These are phyloP conservation scores for Geranium incanum DNA, from an alignment of 441 rosid genomes.

Conservation along the genomic window DNA sequence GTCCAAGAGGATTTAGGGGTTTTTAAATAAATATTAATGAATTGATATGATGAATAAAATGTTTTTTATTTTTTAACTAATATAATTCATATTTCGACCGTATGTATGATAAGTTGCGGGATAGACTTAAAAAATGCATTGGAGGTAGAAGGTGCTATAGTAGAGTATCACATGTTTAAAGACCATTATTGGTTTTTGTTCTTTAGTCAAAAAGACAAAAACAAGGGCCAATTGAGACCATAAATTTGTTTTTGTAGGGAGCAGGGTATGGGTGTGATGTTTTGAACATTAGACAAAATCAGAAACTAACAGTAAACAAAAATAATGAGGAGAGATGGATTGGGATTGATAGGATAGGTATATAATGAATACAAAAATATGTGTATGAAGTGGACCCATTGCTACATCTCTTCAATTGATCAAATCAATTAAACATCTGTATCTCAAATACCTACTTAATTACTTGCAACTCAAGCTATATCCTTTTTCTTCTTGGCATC, in stretches of 20 bases:
- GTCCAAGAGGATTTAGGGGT: no score
- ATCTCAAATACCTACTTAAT: neutral
- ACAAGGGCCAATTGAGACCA: neutral
- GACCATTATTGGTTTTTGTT: neutral
- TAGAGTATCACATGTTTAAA: neutral
- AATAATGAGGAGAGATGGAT: neutral
- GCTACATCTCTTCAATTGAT: neutral
- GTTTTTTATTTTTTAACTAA: no score
- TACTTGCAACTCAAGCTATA: constrained; percentile 1
- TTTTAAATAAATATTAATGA: no score
- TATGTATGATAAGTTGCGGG: no score
- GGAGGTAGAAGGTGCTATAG: neutral
- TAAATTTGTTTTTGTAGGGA: neutral
- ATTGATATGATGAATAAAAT: no score
- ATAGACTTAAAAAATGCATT: neutral
- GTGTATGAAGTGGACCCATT: neutral
- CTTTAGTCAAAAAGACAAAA: no score
- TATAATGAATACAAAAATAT: neutral
- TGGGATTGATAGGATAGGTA: neutral
- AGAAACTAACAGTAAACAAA: neutral
- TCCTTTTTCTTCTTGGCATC: neutral
- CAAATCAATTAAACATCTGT: neutral
- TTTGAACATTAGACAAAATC: constrained; percentile 4
- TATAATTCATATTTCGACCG: no score
- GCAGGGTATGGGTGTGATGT: neutral